A percentile compares a stretch with the other conserved stretches of the same genome.
phyloP scores from a whole-genome alignment of 768 basidiomycete species.

The Rhodosporidiobolus odoratus region DNA sequence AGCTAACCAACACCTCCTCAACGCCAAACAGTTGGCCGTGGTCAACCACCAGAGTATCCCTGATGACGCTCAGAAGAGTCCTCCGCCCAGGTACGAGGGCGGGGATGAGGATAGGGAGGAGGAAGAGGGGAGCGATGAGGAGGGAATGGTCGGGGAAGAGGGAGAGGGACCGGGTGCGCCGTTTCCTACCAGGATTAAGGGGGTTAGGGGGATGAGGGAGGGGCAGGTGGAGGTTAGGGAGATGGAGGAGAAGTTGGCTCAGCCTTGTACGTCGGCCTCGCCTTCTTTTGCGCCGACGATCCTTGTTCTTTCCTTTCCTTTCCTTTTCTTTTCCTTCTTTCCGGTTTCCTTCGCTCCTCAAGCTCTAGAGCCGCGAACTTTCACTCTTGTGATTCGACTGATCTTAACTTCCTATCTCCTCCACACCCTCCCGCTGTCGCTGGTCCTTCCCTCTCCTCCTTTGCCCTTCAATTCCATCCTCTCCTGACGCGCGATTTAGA shows the following conservation, averaged over 20 bases:
- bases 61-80: not conserved
- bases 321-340: not conserved
- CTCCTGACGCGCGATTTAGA: not conserved
- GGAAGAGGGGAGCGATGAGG: too few relatives aligned
- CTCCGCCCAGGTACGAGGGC: not conserved
- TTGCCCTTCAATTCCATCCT: not conserved
- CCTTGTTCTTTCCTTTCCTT: not conserved
- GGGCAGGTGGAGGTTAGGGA: not conserved
- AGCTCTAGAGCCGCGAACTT: not conserved
- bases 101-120: not conserved
- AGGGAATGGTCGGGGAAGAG: too few relatives aligned
- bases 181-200: not conserved
- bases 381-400: too few relatives aligned
- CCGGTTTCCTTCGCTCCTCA: not conserved
- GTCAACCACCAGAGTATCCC: not conserved
- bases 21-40: not conserved
- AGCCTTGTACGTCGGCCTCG: conserved; percentile 2
- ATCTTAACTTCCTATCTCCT: not conserved
- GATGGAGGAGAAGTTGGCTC: not conserved
- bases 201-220: not conserved
- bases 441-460: not conserved
- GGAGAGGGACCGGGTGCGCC: too few relatives aligned
- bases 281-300: not conserved
- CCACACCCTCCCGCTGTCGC: not conserved
- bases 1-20: not conserved